phyloP scores from a whole-genome alignment of 768 basidiomycete species.

The Russula emetica region DNA sequence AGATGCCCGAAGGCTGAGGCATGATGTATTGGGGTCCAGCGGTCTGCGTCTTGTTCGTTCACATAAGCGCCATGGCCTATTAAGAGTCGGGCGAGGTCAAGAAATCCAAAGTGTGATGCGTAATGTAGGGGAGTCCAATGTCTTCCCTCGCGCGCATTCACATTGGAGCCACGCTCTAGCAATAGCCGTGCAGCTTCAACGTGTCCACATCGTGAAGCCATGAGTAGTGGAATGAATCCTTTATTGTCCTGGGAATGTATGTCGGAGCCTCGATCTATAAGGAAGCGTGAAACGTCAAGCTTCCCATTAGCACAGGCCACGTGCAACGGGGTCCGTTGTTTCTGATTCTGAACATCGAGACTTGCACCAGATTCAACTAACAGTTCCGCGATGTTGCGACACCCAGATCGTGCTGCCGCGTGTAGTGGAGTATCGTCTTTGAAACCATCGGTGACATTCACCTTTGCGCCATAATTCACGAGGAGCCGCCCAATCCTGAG shows the following conservation, averaged over 20 bases:
- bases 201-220: neutral
- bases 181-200: neutral
- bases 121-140: neutral
- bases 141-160: too few relatives aligned
- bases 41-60: neutral
- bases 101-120: neutral
- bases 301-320: neutral
- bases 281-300: neutral
- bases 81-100: neutral
- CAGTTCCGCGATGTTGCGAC: neutral
- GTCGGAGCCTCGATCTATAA: neutral
- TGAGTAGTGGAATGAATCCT: neutral
- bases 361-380: neutral
- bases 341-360: neutral
- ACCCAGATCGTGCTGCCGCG: neutral
- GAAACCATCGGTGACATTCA: neutral
- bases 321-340: neutral
- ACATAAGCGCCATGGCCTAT: neutral
- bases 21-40: neutral
- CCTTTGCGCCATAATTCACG: neutral
- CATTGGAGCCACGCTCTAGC: neutral
- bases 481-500: neutral
- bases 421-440: neutral
- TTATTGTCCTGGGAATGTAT: neutral
- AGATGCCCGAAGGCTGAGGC: neutral